These are phyloP conservation scores for Russula ochroleuca DNA, from an alignment of 768 basidiomycete genomes.

Conservation along the genomic window DNA sequence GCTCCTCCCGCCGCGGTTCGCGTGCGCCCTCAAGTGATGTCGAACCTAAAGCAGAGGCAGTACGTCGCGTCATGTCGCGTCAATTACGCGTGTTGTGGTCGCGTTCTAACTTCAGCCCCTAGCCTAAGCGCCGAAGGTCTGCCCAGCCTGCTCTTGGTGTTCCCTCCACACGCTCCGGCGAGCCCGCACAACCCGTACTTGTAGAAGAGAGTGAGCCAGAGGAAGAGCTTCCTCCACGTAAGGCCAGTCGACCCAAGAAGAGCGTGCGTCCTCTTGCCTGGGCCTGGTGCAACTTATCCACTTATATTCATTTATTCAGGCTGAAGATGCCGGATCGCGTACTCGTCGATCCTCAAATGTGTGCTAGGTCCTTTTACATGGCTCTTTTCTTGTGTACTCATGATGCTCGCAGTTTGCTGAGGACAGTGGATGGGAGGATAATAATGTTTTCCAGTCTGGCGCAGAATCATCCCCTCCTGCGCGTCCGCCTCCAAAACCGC, in stretches of 20 bases:
- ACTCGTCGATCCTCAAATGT: conserved; percentile 50
- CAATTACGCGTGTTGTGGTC: conserved; percentile 24
- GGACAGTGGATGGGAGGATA: conserved; percentile 87
- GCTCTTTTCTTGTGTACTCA: conserved; percentile 6
- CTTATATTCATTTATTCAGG: conserved; percentile 32
- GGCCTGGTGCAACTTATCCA: conserved; percentile 3
- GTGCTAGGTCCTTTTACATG: conserved; percentile 3
- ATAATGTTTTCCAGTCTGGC: conserved; percentile 88
- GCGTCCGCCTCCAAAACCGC: conserved; percentile 51
- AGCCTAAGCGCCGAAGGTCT: conserved; percentile 79
- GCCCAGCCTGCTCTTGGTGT: conserved; percentile 67
- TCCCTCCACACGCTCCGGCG: conserved; percentile 36
- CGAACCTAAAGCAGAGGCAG: conserved; percentile 50
- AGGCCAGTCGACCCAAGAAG: conserved; percentile 58
- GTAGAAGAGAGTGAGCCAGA: conserved; percentile 77
- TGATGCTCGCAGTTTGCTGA: conserved; percentile 39
- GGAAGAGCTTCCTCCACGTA: conserved; percentile 55
- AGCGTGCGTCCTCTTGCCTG: conserved; percentile 38
- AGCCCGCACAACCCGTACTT: conserved; percentile 43
- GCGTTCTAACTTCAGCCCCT: conserved; percentile 23
- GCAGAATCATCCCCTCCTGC: conserved; percentile 79
- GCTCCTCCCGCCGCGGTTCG: conserved; percentile 64
- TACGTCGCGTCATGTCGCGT: conserved; percentile 36
- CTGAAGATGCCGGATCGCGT: conserved; percentile 48
- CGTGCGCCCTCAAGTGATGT: conserved; percentile 46